phyloP scores from a whole-genome alignment of 2,329 filamentous ascomycete species.

The Fusarium sp. region DNA sequence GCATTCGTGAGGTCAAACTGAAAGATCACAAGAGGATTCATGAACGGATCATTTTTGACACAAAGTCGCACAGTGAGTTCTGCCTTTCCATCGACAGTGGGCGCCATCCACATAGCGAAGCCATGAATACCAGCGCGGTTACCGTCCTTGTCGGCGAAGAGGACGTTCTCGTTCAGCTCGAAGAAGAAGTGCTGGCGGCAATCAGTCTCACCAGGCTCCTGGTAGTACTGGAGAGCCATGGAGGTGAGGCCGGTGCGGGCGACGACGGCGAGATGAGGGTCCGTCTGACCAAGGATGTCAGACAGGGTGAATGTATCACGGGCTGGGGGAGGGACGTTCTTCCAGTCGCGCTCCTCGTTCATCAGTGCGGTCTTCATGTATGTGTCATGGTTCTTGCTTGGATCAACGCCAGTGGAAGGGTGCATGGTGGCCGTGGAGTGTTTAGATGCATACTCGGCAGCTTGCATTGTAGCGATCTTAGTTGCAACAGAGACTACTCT shows the following conservation, averaged over 20 bases:
- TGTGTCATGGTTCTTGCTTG: background rate
- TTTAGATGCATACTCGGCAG: background rate
- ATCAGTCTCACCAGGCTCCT: background rate
- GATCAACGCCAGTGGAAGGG: background rate
- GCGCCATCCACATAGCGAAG: constrained; percentile 24
- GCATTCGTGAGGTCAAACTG: background rate
- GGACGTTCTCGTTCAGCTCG: background rate
- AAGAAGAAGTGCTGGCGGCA: constrained; percentile 4
- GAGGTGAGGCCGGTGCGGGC: background rate
- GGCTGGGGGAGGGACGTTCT: background rate
- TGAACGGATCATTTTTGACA: background rate
- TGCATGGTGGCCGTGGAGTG: background rate
- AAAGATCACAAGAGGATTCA: constrained; percentile 4
- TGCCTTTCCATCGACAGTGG: background rate
- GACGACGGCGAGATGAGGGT: background rate
- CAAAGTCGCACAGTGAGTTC: constrained; percentile 11
- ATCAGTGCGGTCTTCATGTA: background rate
- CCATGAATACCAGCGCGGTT: background rate
- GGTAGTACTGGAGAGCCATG: constrained; percentile 7
- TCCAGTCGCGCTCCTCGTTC: background rate
- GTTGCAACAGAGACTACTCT: background rate
- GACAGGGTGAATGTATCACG: constrained; percentile 9
- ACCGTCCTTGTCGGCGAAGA: background rate
- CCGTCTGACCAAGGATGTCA: background rate
- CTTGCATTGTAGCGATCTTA: background rate